phyloP scores from a whole-genome alignment of 148 eudicot genomes.

The Persicaria maculosa region DNA sequence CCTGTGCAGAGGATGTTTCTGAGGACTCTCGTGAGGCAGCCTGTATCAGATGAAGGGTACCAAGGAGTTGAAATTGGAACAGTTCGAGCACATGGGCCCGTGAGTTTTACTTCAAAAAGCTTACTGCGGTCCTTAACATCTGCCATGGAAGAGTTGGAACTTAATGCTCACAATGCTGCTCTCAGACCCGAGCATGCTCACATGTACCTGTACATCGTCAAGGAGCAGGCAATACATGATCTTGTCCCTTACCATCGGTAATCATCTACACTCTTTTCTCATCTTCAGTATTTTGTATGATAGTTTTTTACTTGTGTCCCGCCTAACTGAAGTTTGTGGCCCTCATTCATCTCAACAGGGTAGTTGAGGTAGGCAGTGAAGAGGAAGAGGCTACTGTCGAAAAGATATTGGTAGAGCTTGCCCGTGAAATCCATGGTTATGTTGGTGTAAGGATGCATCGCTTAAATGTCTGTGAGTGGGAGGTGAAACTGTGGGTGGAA shows the following conservation, averaged over 20 bases:
- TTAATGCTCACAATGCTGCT: conserved; percentile 74
- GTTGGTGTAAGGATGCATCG: conserved; percentile 90
- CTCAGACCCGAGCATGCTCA: conserved; percentile 88
- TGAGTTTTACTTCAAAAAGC: conserved; percentile 84
- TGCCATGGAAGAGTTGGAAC: conserved; percentile 98
- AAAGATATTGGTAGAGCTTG: conserved; percentile 59
- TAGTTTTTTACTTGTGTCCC: conserved; percentile 11
- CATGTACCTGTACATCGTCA: conserved; percentile 83
- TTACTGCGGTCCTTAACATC: conserved; percentile 80
- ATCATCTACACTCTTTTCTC: background rate
- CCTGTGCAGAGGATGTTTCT: conserved; percentile 83
- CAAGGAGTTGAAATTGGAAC: conserved; percentile 52
- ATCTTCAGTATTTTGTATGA: background rate
- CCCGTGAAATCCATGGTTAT: conserved; percentile 61
- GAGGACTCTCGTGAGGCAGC: conserved; percentile 91
- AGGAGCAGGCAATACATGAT: conserved; percentile 82
- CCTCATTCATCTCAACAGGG: conserved; percentile 31
- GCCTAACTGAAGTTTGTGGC: conserved; percentile 14
- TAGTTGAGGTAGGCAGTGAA: conserved; percentile 38
- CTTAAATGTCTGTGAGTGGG: conserved; percentile 92
- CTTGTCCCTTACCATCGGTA: conserved; percentile 84
- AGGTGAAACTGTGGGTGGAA: conserved; percentile 85
- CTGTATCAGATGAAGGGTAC: conserved; percentile 64
- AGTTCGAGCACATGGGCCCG: conserved; percentile 31
- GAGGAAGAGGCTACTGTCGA: conserved; percentile 67